Evolutionary conservation across 169 alveolate genomes (phyloP), one percentile per base, ranked within the genome.

Genomic region (Plasmodium fragile): DNA sequence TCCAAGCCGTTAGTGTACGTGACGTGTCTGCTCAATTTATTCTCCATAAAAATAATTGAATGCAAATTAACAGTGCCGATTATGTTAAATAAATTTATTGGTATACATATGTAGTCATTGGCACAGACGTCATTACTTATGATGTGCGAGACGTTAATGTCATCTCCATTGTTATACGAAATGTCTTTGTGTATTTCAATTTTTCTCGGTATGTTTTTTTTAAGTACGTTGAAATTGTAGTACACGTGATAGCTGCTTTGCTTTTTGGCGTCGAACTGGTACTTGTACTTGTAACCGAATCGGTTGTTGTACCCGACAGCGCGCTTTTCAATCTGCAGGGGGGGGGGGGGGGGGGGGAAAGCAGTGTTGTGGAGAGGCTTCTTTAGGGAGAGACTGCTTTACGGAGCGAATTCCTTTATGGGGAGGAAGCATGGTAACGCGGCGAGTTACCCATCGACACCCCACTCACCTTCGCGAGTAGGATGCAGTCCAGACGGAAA

Each of bases 121-220:
- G 93, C 49, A 77, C 93, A 87, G 1, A 65, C 93, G 52, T 87
- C 89, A 10, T 75, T 87, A 41, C 81, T 71, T 25, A 87, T 49
- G 45, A 87, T 87, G 45, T 87, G 93, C 22, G 93, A 87, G 30
- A 87, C 87, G 80, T 87, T 87, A 36, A 87, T 87, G 22, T 87
- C 93, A 78, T 87, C 93, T 55, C 93, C 93, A 87, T 87, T 87
- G 52, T 87, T 87, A 65, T 87, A 87, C 16, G 93, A 87, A 36
- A 87, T 87, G 71, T 87, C 93, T 41, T 87, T 87, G 80, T 87
- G 87, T 52, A 87, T 77, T 55, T 87, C 93, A 4, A 87, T 87
- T 16, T 22, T 87, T 65, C 81, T 75, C 49, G 93, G 32, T 11
- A 59, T n/a, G 49, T 78, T 77, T 13, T 77, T 77, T 25, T 71